phyloP scores from a whole-genome alignment of 768 basidiomycete genomes.

The Rubroboletus pulcherrimus region DNA sequence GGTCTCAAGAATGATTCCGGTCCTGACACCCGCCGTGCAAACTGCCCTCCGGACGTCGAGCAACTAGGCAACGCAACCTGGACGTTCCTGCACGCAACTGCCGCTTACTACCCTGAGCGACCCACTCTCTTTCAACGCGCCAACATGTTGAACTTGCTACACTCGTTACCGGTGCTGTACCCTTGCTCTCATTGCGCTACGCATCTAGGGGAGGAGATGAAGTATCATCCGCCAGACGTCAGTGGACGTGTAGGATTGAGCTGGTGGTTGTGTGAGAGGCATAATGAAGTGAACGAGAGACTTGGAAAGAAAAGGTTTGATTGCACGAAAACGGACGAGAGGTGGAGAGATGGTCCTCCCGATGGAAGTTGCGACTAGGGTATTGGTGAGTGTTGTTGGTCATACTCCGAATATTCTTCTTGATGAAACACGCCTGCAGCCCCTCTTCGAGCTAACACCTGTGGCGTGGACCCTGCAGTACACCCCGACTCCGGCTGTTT shows the following conservation, averaged over 20 bases:
- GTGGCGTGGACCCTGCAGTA: neutral
- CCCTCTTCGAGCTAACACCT: neutral
- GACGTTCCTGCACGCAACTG: conserved; percentile 95
- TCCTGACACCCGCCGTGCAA: conserved; percentile 42
- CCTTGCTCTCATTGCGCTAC: conserved; percentile 84
- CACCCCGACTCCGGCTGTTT: neutral
- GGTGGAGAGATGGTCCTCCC: conserved; percentile 88
- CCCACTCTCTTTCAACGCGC: conserved; percentile 73
- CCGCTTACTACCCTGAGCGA: conserved; percentile 89
- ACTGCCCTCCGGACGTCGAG: conserved; percentile 91
- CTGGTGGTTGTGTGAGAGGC: conserved; percentile 85
- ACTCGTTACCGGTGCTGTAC: conserved; percentile 77
- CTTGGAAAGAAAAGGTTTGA: conserved; percentile 83
- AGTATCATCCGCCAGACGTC: conserved; percentile 70
- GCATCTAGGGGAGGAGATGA: conserved; percentile 74
- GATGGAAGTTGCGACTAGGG: conserved; percentile 85
- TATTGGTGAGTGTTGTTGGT: conserved; percentile 6
- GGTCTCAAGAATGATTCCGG: conserved; percentile 27
- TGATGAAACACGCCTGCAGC: neutral
- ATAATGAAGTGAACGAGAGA: conserved; percentile 88
- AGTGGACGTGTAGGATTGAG: conserved; percentile 64
- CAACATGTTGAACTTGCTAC: conserved; percentile 79
- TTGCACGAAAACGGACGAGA: conserved; percentile 76
- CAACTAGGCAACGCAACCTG: conserved; percentile 89
- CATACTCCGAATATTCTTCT: neutral